phyloP scores from a whole-genome alignment of 2,329 filamentous ascomycete genomes.

The Diplodia mutila region DNA sequence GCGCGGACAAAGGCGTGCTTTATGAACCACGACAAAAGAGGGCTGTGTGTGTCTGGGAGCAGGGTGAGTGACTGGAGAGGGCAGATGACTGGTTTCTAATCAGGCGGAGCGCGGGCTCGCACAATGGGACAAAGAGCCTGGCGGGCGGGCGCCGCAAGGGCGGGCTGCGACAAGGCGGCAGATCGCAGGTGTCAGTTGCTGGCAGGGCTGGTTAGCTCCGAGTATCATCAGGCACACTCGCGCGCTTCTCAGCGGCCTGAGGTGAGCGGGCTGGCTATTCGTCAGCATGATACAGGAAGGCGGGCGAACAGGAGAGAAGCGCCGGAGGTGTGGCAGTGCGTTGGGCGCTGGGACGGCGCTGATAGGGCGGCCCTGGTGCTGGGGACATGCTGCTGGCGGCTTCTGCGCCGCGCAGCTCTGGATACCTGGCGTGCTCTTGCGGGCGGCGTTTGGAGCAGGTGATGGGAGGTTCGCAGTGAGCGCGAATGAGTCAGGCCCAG shows the following conservation, averaged over 20 bases:
- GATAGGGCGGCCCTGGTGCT: conserved; percentile 8
- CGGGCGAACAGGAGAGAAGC: conserved; percentile 18
- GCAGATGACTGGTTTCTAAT: conserved; percentile 27
- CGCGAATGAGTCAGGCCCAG: conserved; percentile 20
- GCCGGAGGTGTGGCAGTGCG: conserved; percentile 25
- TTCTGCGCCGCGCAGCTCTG: conserved; percentile 16
- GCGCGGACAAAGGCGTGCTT: conserved; percentile 24
- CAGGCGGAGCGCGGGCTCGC: conserved; percentile 24
- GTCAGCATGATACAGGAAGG: conserved; percentile 22
- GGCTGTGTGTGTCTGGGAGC: conserved; percentile 21
- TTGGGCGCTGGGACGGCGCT: conserved; percentile 10
- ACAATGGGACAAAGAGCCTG: conserved; percentile 27
- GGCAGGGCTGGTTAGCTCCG: conserved; percentile 25
- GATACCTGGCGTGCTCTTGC: conserved; percentile 22
- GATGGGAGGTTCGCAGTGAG: conserved; percentile 13
- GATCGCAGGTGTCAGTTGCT: conserved; percentile 26
- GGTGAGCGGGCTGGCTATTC: conserved; percentile 20
- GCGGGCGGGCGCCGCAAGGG: conserved; percentile 24
- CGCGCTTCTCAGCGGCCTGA: conserved; percentile 25
- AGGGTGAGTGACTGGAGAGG: conserved; percentile 19
- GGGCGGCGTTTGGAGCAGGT: conserved; percentile 22
- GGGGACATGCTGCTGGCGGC: conserved; percentile 17
- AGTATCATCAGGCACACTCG: conserved; percentile 26
- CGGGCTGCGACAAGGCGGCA: conserved; percentile 26
- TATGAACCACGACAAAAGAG: conserved; percentile 22